Evolutionary conservation across 495 filamentous ascomycete species (phyloP).

Genomic region (Hyaloscypha bicolor): DNA sequence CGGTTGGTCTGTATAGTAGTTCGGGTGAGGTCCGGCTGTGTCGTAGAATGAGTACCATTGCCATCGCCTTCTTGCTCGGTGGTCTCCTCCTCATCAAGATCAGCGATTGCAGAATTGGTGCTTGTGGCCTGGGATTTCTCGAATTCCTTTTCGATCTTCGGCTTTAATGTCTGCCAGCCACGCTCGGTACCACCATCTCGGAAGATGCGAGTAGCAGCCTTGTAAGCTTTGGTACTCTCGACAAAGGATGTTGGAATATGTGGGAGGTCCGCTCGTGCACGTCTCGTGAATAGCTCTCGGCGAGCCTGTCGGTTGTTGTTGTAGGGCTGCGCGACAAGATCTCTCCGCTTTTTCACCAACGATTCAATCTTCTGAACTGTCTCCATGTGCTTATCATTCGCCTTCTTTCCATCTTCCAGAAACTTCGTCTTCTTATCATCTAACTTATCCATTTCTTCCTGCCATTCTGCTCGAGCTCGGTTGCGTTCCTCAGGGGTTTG

Average conservation of each 20-base stretch:
- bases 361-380: constrained; percentile 27
- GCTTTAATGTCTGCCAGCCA: constrained; percentile 31
- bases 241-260: constrained; percentile 31
- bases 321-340: constrained; percentile 20
- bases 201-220: constrained; percentile 32
- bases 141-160: constrained; percentile 32
- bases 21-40: background rate
- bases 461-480: constrained; percentile 18
- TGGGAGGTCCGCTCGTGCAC: constrained; percentile 29
- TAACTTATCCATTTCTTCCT: constrained; percentile 18
- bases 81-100: background rate
- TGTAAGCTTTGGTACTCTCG: constrained; percentile 22
- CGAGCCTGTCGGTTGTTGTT: constrained; percentile 25
- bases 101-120: background rate
- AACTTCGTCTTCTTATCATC: constrained; percentile 24
- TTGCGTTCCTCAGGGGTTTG: constrained; percentile 25
- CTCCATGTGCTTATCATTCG: constrained; percentile 29
- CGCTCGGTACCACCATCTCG: constrained; percentile 32
- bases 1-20: background rate
- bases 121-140: constrained; percentile 7
- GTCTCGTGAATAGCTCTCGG: constrained; percentile 27
- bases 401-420: constrained; percentile 23
- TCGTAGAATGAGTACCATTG: background rate
- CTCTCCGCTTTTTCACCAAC: constrained; percentile 16
- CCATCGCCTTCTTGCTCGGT: background rate